These are phyloP conservation scores for Boletus sp. DNA, from an alignment of 768 basidiomycete genomes.

Conservation along the genomic window DNA sequence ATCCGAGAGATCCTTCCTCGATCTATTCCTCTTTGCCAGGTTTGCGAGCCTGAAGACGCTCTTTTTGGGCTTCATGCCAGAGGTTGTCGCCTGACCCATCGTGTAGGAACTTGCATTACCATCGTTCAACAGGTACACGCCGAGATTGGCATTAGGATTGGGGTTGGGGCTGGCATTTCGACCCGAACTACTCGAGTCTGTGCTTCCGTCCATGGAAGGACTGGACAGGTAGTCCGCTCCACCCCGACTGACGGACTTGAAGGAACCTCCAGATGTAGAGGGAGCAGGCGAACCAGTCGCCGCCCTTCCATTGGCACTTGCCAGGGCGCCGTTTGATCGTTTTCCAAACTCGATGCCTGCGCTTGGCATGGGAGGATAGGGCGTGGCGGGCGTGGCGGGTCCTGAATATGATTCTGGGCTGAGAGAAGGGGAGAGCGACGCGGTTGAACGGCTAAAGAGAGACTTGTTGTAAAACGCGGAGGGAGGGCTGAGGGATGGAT, in stretches of 20 bases:
- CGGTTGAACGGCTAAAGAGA: constrained; percentile 42
- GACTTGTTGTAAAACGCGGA: constrained; percentile 29
- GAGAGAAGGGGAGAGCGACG: constrained; percentile 45
- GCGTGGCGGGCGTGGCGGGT: constrained; percentile 23
- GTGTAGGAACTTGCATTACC: constrained; percentile 19
- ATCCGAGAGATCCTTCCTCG: constrained; percentile 29
- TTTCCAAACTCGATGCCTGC: constrained; percentile 1
- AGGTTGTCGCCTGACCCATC: constrained; percentile 1
- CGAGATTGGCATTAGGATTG: constrained; percentile 2
- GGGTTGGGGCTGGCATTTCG: constrained; percentile 3
- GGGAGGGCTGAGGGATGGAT: no score
- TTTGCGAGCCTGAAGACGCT: constrained; percentile 37
- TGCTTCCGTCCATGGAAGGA: constrained; percentile 25
- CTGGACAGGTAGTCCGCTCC: constrained; percentile 10
- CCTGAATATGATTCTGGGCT: constrained; percentile 16
- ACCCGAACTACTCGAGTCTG: constrained; percentile 27
- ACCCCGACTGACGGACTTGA: constrained; percentile 13
- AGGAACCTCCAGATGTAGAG: constrained; percentile 17
- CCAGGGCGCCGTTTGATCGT: neutral
- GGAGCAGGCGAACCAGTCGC: constrained; percentile 16
- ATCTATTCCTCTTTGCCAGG: constrained; percentile 35
- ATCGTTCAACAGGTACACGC: constrained; percentile 13
- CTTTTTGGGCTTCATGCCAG: constrained; percentile 25
- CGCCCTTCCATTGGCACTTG: constrained; percentile 4
- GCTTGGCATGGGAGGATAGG: constrained; percentile 3